Percentiles rank a stretch among this genome's conserved stretches.
These are phyloP conservation scores for Podaxis pistillaris DNA, from an alignment of 768 basidiomycete genomes.

Conservation along the genomic window DNA sequence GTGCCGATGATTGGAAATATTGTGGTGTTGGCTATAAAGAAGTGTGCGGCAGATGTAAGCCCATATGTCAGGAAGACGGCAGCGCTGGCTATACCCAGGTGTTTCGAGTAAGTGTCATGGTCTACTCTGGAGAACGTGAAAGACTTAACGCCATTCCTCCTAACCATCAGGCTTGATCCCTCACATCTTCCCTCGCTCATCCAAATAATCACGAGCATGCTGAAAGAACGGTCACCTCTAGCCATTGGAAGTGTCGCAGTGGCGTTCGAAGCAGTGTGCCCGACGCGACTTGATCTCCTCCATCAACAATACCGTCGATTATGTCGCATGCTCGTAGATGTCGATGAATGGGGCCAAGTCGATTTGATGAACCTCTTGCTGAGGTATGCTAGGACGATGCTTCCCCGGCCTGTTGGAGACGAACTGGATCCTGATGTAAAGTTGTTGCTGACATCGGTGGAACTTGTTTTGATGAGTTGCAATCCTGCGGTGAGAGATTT, in stretches of 20 bases:
- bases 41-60: conserved; percentile 87
- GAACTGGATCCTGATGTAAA: conserved; percentile 79
- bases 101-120: conserved; percentile 51
- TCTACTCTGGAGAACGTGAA: background rate
- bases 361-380: conserved; percentile 74
- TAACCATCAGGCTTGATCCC: conserved; percentile 60
- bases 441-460: conserved; percentile 66
- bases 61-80: conserved; percentile 95
- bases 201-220: conserved; percentile 59
- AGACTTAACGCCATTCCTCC: background rate
- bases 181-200: conserved; percentile 72
- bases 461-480: conserved; percentile 79
- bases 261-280: conserved; percentile 87
- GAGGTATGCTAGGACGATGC: conserved; percentile 83
- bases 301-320: conserved; percentile 87
- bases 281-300: conserved; percentile 80
- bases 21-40: conserved; percentile 86
- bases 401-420: conserved; percentile 59
- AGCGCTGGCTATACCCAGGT: conserved; percentile 86
- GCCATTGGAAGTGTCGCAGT: conserved; percentile 83
- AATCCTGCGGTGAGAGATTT: conserved; percentile 77
- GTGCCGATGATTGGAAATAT: conserved; percentile 86
- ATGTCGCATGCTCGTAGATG: conserved; percentile 81
- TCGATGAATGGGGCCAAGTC: conserved; percentile 97
- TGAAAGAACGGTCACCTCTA: conserved; percentile 78